Conservation (phyloP, 805 yeast genomes). For the Metschnikowia cubensis region DNA sequence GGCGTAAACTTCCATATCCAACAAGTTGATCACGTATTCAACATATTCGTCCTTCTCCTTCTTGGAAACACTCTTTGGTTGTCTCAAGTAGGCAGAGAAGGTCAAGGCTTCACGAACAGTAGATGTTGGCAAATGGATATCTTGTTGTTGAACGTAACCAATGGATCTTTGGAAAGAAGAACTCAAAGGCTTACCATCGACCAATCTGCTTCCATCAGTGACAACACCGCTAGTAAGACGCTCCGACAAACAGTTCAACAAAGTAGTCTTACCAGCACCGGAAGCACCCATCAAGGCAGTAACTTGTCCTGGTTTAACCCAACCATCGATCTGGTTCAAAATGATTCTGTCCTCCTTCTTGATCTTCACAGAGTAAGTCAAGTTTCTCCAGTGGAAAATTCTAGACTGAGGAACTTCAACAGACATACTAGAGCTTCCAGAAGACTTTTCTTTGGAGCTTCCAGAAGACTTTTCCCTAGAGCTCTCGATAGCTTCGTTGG, state of each 20-base stretch:
- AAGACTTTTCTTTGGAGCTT: conserved; percentile 11
- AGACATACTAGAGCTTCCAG: conserved; percentile 10
- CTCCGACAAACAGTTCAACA: conserved; percentile 68
- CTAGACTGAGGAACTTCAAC: conserved; percentile 10
- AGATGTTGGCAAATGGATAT: conserved; percentile 62
- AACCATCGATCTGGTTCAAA: too few species aligned
- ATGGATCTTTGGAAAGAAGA: conserved; percentile 70
- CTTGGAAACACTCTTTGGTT: conserved; percentile 52
- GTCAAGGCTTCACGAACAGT: conserved; percentile 73
- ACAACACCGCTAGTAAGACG: conserved; percentile 68
- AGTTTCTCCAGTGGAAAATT: conserved; percentile 38
- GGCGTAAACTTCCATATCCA: conserved; percentile 67
- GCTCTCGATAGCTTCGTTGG: conserved; percentile 29
- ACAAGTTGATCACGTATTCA: conserved; percentile 59
- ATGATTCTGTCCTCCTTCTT: conserved; percentile 36
- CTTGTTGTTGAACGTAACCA: conserved; percentile 82
- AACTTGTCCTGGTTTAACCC: conserved; percentile 76
- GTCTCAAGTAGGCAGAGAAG: conserved; percentile 71
- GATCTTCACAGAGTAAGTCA: conserved; percentile 35
- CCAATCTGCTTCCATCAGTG: conserved; percentile 57
- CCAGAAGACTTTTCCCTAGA: conserved; percentile 15
- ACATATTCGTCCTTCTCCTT: conserved; percentile 64
- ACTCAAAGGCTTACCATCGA: conserved; percentile 62
- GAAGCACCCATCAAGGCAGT: conserved; percentile 85
- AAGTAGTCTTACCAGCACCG: conserved; percentile 83